Percentiles rank a stretch among this genome's conserved stretches.
Evolutionary conservation across 225 moss, liverwort and hornwort genomes (phyloP).

Genomic region (Bryoerythrophyllum caledonicum): DNA sequence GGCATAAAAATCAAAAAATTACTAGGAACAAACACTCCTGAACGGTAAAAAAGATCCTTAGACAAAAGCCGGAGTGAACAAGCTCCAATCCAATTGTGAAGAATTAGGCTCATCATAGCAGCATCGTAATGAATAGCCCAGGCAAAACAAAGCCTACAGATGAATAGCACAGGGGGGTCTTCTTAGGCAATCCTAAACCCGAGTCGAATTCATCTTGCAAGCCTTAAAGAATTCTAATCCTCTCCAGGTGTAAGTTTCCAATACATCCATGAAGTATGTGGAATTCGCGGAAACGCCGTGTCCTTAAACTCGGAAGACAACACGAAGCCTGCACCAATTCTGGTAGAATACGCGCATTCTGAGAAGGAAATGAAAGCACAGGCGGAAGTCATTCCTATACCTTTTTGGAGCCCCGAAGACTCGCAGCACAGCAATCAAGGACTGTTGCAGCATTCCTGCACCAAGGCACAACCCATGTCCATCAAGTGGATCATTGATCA

Average conservation of each 20-base stretch:
- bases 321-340: not conserved
- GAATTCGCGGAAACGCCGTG: not conserved
- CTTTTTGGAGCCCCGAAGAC: constrained; percentile 90
- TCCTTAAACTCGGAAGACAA: not conserved
- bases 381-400: constrained; percentile 30
- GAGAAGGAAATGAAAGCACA: not conserved
- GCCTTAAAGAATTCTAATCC: not conserved
- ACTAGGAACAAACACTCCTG: constrained; percentile 18
- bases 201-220: constrained; percentile 4
- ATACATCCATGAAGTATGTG: constrained; percentile 1
- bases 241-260: not conserved
- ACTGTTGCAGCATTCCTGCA: constrained; percentile 91
- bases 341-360: not conserved
- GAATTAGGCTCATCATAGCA: not conserved
- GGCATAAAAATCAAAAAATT: not conserved
- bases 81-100: not conserved
- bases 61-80: constrained; percentile 10
- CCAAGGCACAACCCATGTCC: not conserved
- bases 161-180: not conserved
- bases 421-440: constrained; percentile 96
- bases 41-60: constrained; percentile 2
- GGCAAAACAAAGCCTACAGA: constrained; percentile 4
- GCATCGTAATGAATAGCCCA: not conserved
- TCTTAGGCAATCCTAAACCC: not conserved
- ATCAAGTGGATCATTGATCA: constrained; percentile 23